A percentile compares a stretch with the other conserved stretches of the same genome.
Evolutionary conservation across 73 alveolate species (phyloP).

Genomic region (Tetrahymena borealis): DNA sequence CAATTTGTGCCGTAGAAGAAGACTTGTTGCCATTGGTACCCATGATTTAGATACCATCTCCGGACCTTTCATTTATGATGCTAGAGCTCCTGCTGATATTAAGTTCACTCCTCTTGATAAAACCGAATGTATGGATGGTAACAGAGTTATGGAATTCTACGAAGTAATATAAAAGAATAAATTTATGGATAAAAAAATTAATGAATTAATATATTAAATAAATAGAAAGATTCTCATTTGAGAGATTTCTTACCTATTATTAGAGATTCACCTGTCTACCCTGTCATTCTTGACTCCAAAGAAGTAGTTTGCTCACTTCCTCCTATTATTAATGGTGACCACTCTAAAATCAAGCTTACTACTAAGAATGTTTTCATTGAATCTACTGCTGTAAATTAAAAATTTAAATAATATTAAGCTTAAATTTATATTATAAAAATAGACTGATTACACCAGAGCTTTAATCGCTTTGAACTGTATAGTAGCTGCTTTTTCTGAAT

Average conservation of each 20-base stretch:
- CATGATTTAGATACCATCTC: conserved; percentile 96
- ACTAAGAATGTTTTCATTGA: conserved; percentile 87
- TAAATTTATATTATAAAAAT: not conserved
- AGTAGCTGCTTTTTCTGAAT: conserved; percentile 18
- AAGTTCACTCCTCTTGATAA: conserved; percentile 85
- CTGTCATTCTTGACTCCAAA: conserved; percentile 86
- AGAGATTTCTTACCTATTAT: conserved; percentile 91
- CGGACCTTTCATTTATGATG: conserved; percentile 91
- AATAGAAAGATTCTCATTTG: conserved; percentile 75
- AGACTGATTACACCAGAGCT: conserved; percentile 34
- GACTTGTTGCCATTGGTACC: conserved; percentile 94
- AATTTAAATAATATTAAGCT: conserved; percentile 12
- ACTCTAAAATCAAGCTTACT: conserved; percentile 90
- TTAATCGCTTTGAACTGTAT: conserved; percentile 21
- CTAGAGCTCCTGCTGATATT: conserved; percentile 76
- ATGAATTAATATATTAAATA: not conserved
- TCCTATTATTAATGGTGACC: conserved; percentile 98
- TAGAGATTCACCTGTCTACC: conserved; percentile 90
- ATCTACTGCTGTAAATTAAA: conserved; percentile 44
- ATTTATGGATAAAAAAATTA: not conserved
- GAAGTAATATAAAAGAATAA: conserved; percentile 14
- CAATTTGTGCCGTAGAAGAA: conserved; percentile 89
- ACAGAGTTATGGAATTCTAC: conserved; percentile 30
- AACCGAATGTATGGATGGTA: conserved; percentile 78
- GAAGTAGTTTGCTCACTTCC: conserved; percentile 95